Conservation (phyloP, 192 early-diverging fungal genomes). For the Mycoemilia scoparia region DNA sequence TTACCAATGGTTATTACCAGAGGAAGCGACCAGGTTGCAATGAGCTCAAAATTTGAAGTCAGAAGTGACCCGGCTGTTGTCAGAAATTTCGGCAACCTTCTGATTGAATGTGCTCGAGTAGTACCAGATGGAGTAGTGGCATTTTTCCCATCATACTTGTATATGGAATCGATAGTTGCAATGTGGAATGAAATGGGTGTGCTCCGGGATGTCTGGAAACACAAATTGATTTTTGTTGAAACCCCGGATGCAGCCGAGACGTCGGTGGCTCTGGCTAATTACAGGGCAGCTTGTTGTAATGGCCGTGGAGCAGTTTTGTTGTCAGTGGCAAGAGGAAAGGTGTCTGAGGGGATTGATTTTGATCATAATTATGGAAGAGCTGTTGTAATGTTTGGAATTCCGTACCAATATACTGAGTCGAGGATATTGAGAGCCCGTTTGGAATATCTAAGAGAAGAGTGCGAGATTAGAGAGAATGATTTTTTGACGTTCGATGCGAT, state of each 20-base stretch:
- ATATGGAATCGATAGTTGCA: conserved; percentile 96
- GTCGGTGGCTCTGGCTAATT: conserved; percentile 84
- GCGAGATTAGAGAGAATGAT: conserved; percentile 92
- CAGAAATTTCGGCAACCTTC: conserved; percentile 92
- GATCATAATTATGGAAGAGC: conserved; percentile 99
- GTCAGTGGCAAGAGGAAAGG: conserved; percentile 96
- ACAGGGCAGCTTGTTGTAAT: conserved; percentile 87
- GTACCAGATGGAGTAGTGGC: conserved; percentile 95
- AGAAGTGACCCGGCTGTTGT: conserved; percentile 97
- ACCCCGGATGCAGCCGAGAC: conserved; percentile 98
- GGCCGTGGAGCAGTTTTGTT: conserved; percentile 93
- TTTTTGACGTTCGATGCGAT: conserved; percentile 98
- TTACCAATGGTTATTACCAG: conserved; percentile 90
- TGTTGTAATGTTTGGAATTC: conserved; percentile 98
- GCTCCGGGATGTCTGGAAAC: conserved; percentile 82
- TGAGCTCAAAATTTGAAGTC: conserved; percentile 96
- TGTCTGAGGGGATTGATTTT: conserved; percentile 99
- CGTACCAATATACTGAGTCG: conserved; percentile 97
- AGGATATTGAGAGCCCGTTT: conserved; percentile 87
- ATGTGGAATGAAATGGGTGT: conserved; percentile 98
- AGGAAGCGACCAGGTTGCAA: conserved; percentile 95
- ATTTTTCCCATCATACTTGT: conserved; percentile 97
- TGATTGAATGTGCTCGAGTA: conserved; percentile 82
- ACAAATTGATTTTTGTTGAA: conserved; percentile 98
- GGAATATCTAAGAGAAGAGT: conserved; percentile 86